Base-by-base conservation (phyloP, 495 filamentous ascomycete species). In the Halenospora varia region DNA sequence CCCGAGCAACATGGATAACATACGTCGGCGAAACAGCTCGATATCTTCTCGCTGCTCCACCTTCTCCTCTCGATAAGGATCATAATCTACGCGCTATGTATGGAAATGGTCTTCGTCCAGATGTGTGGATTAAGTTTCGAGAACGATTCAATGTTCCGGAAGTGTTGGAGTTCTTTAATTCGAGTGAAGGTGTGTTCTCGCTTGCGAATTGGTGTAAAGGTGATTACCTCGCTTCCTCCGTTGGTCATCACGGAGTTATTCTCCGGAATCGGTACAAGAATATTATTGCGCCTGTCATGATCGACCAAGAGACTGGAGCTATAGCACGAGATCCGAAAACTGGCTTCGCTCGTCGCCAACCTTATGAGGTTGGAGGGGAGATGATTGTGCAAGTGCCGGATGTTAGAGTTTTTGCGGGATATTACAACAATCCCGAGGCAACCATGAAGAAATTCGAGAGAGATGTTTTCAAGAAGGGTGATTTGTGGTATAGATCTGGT, bases 21-120 rank as follows among this genome's bases (percentile, higher is more conserved):
- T 94, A 94, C 63, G 89, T 94, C n/a, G 88, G 89, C 60, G 88
- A 94, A 68, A 89, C 86, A 0, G 81, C 88, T 23, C 76, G 88
- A 2, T 94, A 92, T 53, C 77, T 94, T 1, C 79, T 94, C 15
- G 82, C 87, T 0, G 79, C 81, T 10, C 86, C 88, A 0, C 82
- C 84, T 0, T 82, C 78, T 1, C 77, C 82, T 0, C 68, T 77
- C 2, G 89, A 94, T 58, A 78, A 74, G 19, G 72, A 82, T 3
- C 88, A 94, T 61, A 78, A 77, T 13, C 77, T 91, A 10, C 77
- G 80, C 18, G 71, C 78, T 46, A 88, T 91, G 71, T 89, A 82
- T 60, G 89, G 89, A 8, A 93, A 93, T 64, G 89, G 89, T 0
- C 73, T 93, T 52, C 76, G 89, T 0, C 87, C 88, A 0, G 89